Percentiles rank a stretch among this genome's conserved stretches.
Evolutionary conservation across 306 rosid species (phyloP).

Genomic region (Biancaea sappan): DNA sequence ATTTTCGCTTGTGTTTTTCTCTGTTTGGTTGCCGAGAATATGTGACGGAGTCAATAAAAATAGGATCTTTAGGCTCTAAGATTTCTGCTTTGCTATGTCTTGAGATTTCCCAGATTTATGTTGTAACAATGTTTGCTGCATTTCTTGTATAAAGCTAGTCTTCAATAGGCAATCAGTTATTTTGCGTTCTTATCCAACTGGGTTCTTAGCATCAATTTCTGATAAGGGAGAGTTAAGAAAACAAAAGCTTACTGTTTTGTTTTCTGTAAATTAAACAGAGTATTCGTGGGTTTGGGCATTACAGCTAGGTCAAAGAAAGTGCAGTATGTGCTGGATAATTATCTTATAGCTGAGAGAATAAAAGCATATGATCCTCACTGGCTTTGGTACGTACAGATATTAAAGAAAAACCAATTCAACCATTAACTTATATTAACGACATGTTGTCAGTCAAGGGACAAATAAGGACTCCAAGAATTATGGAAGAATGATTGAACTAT

Average conservation of each 20-base stretch:
- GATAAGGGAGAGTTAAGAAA: neutral
- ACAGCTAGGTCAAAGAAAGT: neutral
- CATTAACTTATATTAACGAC: neutral
- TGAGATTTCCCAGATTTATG: conserved; percentile 18
- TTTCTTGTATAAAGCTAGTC: conserved; percentile 20
- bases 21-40: neutral
- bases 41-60: neutral
- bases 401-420: neutral
- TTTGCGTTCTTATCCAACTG: neutral
- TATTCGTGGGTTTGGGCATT: neutral
- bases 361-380: conserved; percentile 17
- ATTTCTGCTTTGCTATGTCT: conserved; percentile 30
- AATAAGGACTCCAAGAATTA: neutral
- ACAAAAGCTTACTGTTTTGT: neutral
- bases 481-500: neutral
- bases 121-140: neutral
- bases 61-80: neutral
- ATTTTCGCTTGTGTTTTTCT: neutral
- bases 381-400: neutral
- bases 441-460: neutral
- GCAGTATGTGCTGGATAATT: neutral
- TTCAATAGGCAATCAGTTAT: neutral
- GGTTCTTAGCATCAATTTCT: conserved; percentile 13
- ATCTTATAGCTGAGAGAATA: conserved; percentile 20
- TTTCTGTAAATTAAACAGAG: conserved; percentile 24